These are phyloP conservation scores for Globisporangium mamillatum DNA, from an alignment of 352 stramenopile species.

Conservation along the genomic window DNA sequence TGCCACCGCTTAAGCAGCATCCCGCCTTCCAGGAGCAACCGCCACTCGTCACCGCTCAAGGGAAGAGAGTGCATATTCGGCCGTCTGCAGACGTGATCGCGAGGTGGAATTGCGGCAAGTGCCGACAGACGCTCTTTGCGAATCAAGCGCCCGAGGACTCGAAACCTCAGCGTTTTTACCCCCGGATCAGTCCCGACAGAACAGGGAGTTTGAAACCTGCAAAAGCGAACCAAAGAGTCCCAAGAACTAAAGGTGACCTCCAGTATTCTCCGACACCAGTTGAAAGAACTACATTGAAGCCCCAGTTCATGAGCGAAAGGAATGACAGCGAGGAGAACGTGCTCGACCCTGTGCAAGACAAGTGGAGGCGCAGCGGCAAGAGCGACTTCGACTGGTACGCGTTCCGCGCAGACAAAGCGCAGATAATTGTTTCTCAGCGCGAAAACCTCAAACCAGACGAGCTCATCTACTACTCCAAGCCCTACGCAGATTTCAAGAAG, in stretches of 20 bases:
- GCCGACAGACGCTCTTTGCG: slow-evolving; percentile 10
- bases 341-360: slow-evolving; percentile 2
- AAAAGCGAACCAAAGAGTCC: background rate
- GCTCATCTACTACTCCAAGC: slow-evolving; percentile 52
- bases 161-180: background rate
- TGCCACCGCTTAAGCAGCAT: slow-evolving; percentile 58
- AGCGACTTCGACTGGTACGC: slow-evolving; percentile 30
- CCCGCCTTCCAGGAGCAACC: slow-evolving; percentile 29
- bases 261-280: background rate
- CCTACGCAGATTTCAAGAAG: slow-evolving; percentile 46
- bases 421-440: background rate
- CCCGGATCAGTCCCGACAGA: background rate
- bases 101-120: slow-evolving; percentile 29
- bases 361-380: background rate
- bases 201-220: background rate
- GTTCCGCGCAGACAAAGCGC: slow-evolving; percentile 21
- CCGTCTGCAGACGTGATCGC: slow-evolving; percentile 16
- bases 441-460: slow-evolving; percentile 10
- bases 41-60: slow-evolving; percentile 6
- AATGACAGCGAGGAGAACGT: background rate
- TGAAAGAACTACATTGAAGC: background rate
- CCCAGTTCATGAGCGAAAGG: background rate
- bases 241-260: background rate
- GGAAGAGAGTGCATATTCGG: slow-evolving; percentile 8
- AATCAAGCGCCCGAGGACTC: background rate